Conservation (phyloP, 176 grass and related monocot species). For the Alloteropsis semialata region DNA sequence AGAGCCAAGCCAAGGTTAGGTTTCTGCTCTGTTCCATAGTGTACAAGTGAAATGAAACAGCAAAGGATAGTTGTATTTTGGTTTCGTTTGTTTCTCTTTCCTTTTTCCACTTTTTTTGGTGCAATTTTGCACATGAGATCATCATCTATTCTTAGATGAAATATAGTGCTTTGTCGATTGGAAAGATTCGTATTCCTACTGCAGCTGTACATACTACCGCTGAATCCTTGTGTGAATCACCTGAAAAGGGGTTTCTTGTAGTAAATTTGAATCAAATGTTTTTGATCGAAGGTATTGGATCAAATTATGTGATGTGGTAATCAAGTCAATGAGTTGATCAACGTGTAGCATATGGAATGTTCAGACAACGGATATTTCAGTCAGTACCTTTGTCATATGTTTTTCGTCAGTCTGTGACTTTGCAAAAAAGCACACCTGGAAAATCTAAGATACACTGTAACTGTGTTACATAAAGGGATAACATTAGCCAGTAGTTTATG, state of each 20-base stretch:
- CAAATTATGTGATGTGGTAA: not conserved
- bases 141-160: slow-evolving; percentile 32
- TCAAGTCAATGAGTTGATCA: not conserved
- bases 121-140: slow-evolving; percentile 29
- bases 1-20: slow-evolving; percentile 28
- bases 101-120: not conserved
- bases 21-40: slow-evolving; percentile 39
- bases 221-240: slow-evolving; percentile 11
- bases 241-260: slow-evolving; percentile 7
- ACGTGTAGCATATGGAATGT: slow-evolving; percentile 32
- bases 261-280: not conserved
- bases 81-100: slow-evolving; percentile 1
- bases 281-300: not conserved
- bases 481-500: slow-evolving; percentile 18
- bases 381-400: slow-evolving; percentile 1
- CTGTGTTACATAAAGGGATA: slow-evolving; percentile 20
- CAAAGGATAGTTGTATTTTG: slow-evolving; percentile 39
- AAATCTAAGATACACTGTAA: slow-evolving; percentile 1
- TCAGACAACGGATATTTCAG: slow-evolving; percentile 10
- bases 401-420: slow-evolving; percentile 27
- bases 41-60: slow-evolving; percentile 37
- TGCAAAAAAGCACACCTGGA: slow-evolving; percentile 10
- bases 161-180: slow-evolving; percentile 34
- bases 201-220: not conserved
- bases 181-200: slow-evolving; percentile 15